Percentiles rank a stretch among this genome's conserved stretches.
Conservation (phyloP, 345 rosid species). For the Leavenworthia alabamica region DNA sequence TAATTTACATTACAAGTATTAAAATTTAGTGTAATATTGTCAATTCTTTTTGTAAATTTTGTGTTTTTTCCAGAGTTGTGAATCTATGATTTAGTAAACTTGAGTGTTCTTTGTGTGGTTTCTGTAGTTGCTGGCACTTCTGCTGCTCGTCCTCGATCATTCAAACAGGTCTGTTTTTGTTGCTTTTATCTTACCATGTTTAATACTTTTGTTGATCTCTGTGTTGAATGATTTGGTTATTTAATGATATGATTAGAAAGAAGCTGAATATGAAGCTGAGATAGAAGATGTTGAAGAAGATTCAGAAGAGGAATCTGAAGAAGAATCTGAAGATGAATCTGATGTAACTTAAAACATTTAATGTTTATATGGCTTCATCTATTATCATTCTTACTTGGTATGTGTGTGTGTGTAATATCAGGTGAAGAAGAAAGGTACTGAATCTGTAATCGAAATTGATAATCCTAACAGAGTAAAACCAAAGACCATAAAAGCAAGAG, state of each 20-base stretch:
- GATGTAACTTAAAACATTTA: constrained; percentile 19
- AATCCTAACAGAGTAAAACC: constrained; percentile 76
- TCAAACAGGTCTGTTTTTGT: constrained; percentile 56
- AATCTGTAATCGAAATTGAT: constrained; percentile 71
- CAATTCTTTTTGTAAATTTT: too few relatives aligned
- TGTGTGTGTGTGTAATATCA: constrained; percentile 5
- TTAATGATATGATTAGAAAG: constrained; percentile 36
- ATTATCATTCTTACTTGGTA: too few relatives aligned
- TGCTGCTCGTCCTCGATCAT: constrained; percentile 74
- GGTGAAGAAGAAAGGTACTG: constrained; percentile 79
- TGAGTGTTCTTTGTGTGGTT: too few relatives aligned
- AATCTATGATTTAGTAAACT: too few relatives aligned
- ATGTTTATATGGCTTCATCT: too few relatives aligned
- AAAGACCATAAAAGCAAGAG: constrained; percentile 61
- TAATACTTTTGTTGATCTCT: neutral
- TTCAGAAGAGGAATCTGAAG: constrained; percentile 55
- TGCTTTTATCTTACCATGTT: too few relatives aligned
- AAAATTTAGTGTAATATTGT: too few relatives aligned
- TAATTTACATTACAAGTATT: too few relatives aligned
- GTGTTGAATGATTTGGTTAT: neutral
- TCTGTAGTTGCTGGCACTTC: constrained; percentile 82
- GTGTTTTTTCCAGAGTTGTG: too few relatives aligned
- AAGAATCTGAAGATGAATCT: constrained; percentile 38
- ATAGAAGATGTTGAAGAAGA: constrained; percentile 38
- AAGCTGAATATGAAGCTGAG: constrained; percentile 42